phyloP scores from a whole-genome alignment of 2,329 filamentous ascomycete species.

The Tolypocladium tundrense region DNA sequence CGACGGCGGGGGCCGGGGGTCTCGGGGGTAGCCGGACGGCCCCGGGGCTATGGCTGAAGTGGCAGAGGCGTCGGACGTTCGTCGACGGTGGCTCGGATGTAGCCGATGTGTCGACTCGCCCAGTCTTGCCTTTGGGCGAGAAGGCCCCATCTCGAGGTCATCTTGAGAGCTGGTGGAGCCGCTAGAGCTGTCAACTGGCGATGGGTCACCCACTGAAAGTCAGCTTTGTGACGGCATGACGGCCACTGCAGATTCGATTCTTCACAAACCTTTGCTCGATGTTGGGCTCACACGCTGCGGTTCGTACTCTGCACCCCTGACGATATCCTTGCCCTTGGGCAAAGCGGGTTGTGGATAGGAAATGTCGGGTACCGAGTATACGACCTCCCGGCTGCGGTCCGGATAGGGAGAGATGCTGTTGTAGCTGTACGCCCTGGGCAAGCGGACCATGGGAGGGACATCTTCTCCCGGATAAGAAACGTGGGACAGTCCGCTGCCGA shows the following conservation, averaged over 20 bases:
- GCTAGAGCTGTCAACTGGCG: slow-evolving; percentile 21
- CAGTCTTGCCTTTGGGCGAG: slow-evolving; percentile 5
- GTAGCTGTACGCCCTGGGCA: slow-evolving; percentile 34
- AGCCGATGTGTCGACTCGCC: slow-evolving; percentile 8
- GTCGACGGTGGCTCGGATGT: slow-evolving; percentile 17
- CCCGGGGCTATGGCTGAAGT: slow-evolving; percentile 7
- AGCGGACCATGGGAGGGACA: slow-evolving; percentile 25
- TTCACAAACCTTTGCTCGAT: slow-evolving; percentile 25
- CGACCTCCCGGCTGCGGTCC: slow-evolving; percentile 15
- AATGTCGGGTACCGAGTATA: slow-evolving; percentile 17
- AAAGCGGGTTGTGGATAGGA: slow-evolving; percentile 14
- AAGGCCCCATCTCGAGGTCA: slow-evolving; percentile 27
- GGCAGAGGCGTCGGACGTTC: slow-evolving; percentile 19
- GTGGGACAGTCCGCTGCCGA: slow-evolving; percentile 35
- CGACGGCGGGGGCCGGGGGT: slow-evolving; percentile 18
- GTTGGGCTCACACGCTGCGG: slow-evolving; percentile 23
- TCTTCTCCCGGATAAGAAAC: slow-evolving; percentile 35
- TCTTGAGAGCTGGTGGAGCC: slow-evolving; percentile 28
- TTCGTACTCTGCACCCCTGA: slow-evolving; percentile 19
- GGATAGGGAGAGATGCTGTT: slow-evolving; percentile 23
- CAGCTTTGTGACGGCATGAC: background rate
- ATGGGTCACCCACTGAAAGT: slow-evolving; percentile 2
- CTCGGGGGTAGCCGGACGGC: slow-evolving; percentile 7
- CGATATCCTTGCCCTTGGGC: slow-evolving; percentile 33
- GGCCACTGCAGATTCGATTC: background rate